Evolutionary conservation across 2,329 filamentous ascomycete species (phyloP), one percentile per base, ranked within the genome.

Genomic region (Colletotrichum orbiculare): DNA sequence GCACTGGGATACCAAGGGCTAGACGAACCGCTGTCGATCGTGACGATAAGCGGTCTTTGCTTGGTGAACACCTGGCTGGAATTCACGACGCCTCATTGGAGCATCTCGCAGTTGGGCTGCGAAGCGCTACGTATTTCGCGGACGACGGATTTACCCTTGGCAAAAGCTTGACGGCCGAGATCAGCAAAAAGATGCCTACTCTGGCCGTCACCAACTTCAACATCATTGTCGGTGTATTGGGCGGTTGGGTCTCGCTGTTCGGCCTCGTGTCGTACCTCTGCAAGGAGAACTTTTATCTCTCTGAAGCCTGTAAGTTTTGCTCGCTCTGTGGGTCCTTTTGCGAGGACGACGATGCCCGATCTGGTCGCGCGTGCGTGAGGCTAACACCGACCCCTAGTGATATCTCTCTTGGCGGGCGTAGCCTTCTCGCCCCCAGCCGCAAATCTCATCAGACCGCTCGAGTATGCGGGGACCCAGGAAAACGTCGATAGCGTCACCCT

Each of bases 251-350:
- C 67, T 93, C 92, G 0, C 70, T 96, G n/a, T 97, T 97, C 73
- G 94, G 93, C 4, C 81, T 97, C 47, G 93, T 97, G 0, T 97
- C 93, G 1, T 97, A 94, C 74, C 85, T 97, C 15, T 85, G 92
- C 73, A 97, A 97, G 74, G 94, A 97, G 79, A 91, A 89, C 63
- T 95, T 92, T 74, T 97, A 97, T 75, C 85, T 97, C 1, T 97
- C 93, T 1, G 94, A 97, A 85, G 92, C 94, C 57, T 82, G 93
- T 95, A 82, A 75, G 91, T 87, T 17, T 34, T 41, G 33, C 41
- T 17, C 17, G 38, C 50, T 13, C 39, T 5, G 9, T 1, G 25
- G 37, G 25, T 41, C 43, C 35, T 47, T 41, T 38, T 34, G 48
- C 8, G 34, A 12, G 50, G 48, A 59, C 48, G 25, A 35, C 46